Percentiles rank a stretch among this genome's conserved stretches.
Conservation (phyloP, 352 stramenopile genomes). For the Blastocystis sp. region DNA sequence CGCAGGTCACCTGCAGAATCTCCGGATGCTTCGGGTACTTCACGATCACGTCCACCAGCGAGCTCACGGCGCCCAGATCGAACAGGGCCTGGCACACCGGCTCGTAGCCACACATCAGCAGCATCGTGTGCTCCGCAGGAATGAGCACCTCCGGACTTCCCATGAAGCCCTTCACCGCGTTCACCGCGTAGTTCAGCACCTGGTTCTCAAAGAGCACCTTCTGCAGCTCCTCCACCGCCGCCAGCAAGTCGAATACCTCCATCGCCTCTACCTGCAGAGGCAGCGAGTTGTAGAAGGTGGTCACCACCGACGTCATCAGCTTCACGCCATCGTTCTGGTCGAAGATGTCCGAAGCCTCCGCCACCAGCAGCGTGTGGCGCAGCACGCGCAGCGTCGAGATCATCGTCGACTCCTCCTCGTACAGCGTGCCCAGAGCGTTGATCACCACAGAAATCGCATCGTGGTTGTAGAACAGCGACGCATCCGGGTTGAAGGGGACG, state of each 20-base stretch:
- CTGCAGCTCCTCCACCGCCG: constrained; percentile 31
- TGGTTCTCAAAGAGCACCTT: constrained; percentile 53
- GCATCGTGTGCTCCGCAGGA: constrained; percentile 4
- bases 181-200: constrained; percentile 37
- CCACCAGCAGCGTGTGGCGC: neutral
- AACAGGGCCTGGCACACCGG: constrained; percentile 46
- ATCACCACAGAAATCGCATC: constrained; percentile 44
- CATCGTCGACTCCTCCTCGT: constrained; percentile 31
- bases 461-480: constrained; percentile 6
- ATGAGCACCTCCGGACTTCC: constrained; percentile 27
- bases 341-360: constrained; percentile 47
- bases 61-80: constrained; percentile 34
- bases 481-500: constrained; percentile 28
- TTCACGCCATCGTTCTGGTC: constrained; percentile 44
- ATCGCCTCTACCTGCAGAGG: constrained; percentile 39
- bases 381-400: constrained; percentile 25
- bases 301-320: constrained; percentile 7
- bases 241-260: constrained; percentile 22
- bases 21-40: constrained; percentile 41
- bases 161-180: constrained; percentile 26
- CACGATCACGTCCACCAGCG: constrained; percentile 18
- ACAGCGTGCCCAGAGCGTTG: constrained; percentile 23
- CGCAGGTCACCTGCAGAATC: constrained; percentile 17
- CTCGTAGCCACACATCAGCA: constrained; percentile 25
- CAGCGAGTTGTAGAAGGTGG: constrained; percentile 31